Conservation (phyloP, 148 eudicot species). For the Cornus kousa region DNA sequence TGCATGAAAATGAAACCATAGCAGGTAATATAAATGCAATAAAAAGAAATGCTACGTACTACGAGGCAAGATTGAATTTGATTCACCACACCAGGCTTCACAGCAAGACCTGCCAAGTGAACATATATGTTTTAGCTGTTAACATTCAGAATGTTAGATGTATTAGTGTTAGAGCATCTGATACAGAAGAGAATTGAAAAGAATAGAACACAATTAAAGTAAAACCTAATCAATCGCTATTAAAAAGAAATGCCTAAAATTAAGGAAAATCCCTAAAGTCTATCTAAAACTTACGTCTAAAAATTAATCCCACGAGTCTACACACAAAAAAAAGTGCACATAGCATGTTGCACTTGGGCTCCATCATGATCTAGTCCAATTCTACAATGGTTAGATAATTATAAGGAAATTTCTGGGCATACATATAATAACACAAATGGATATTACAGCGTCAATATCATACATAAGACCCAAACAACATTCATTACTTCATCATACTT, state of each 20-base stretch:
- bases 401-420: background rate
- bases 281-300: background rate
- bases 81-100: slow-evolving; percentile 82
- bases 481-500: slow-evolving; percentile 25
- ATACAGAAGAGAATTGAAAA: too few relatives aligned
- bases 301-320: background rate
- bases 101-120: slow-evolving; percentile 67
- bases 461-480: slow-evolving; percentile 7
- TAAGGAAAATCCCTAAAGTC: too few relatives aligned
- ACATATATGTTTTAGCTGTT: background rate
- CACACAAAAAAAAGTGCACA: background rate
- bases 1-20: background rate
- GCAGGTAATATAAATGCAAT: background rate
- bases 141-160: too few relatives aligned
- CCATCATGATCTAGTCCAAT: background rate
- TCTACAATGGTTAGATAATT: background rate
- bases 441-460: background rate
- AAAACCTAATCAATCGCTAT: too few relatives aligned
- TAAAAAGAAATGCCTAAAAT: too few relatives aligned
- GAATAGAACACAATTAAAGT: too few relatives aligned
- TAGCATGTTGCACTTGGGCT: background rate
- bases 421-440: background rate
- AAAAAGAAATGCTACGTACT: slow-evolving; percentile 39
- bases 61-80: slow-evolving; percentile 61
- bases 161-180: too few relatives aligned